Conservation (phyloP, 352 stramenopile species). For the Phytophthora pini region DNA sequence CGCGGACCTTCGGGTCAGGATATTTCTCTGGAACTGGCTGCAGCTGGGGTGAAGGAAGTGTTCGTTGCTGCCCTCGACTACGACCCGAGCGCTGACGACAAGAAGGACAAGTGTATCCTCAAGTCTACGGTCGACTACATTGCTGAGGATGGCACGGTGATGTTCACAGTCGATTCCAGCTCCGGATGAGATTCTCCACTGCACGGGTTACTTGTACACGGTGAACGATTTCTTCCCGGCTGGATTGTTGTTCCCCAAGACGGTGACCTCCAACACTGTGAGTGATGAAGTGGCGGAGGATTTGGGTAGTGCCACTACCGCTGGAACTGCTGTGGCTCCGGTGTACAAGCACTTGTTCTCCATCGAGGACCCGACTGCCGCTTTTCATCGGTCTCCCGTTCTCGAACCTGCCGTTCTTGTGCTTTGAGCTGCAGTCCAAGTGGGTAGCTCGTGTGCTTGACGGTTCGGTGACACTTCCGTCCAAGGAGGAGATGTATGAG, state of each 20-base stretch:
- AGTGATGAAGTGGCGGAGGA: conserved; percentile 23
- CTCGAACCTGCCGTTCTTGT: conserved; percentile 73
- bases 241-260: conserved; percentile 48
- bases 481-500: conserved; percentile 66
- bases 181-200: conserved; percentile 74
- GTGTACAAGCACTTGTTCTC: conserved; percentile 74
- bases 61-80: conserved; percentile 56
- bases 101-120: conserved; percentile 45
- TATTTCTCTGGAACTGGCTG: conserved; percentile 70
- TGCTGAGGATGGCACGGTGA: conserved; percentile 42
- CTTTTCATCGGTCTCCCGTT: conserved; percentile 71
- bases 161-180: conserved; percentile 51
- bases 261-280: conserved; percentile 18
- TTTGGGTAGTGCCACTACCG: conserved; percentile 31
- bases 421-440: conserved; percentile 73
- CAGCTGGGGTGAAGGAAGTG: conserved; percentile 44
- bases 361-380: conserved; percentile 69
- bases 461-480: conserved; percentile 41
- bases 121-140: conserved; percentile 60
- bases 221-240: conserved; percentile 55
- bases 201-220: conserved; percentile 71
- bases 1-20: conserved; percentile 70
- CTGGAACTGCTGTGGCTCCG: conserved; percentile 52
- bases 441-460: conserved; percentile 64
- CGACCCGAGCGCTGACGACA: conserved; percentile 25